Base-by-base conservation (phyloP, 1,284 basidiomycete species). In the Acaromyces ingoldii region DNA sequence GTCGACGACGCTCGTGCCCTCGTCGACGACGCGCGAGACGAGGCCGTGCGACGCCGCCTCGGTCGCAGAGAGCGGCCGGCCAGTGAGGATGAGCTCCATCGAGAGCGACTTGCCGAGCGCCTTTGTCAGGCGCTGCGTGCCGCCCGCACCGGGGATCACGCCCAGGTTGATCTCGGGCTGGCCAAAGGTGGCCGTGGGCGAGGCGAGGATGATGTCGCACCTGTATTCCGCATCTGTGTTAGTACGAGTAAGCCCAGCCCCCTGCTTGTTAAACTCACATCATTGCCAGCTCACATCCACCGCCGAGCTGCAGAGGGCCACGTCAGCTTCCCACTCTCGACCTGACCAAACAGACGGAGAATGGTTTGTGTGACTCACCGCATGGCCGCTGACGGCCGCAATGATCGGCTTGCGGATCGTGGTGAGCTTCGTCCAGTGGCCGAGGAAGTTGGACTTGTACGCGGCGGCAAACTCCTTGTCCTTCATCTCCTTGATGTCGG, bases 121-220 rank as follows among this genome's bases (percentile, higher is more conserved):
- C 59, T 82, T 84, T 17, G 88, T 85, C 49, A 98, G 85, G 48
- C 91, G 84, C 74, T 91, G 87, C 2, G 85, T 85, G 7, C 86
- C 89, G 38, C 88, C 89, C 4, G 77, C 89, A 10, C 90, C 90
- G 15, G 95, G 93, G 72, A 97, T 97, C 60, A 93, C 87, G 58
- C 95, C 93, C 43, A 98, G 82, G 76, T 91, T 93, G 78, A 98
- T 93, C 76, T 98, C 95, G 29, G 95, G 93, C 76, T 97, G 95
- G 31, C 91, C 91, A 69, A 98, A 96, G 63, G 84, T 85, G 30
- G 95, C 93, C 19, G 84, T 89, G 4, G 90, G 88, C 5, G 91
- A 87, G n/a, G 88, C 91, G 57, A 97, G 84, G 72, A 97, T 86
- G 77, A 98, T 92, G 78, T 98, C 95, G 77, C 89, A 80, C 77